Evolutionary conservation across 176 grass and related monocot genomes (phyloP).

Genomic region (Aegilops sharonensis): DNA sequence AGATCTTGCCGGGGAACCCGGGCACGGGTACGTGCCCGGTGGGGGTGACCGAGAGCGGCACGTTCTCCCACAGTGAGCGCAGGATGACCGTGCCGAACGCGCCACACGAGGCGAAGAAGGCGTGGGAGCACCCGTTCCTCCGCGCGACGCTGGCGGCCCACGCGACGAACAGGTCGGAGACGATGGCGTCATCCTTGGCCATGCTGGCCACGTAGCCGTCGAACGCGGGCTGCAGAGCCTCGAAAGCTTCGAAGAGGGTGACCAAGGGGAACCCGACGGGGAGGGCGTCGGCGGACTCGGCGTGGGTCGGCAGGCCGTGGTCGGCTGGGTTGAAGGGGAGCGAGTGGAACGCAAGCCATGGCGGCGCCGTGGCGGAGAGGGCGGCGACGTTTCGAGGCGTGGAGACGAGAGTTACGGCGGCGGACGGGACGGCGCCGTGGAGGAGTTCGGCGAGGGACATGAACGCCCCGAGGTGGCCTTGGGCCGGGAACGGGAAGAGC

Average conservation of each 20-base stretch:
- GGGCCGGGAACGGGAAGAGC: not conserved
- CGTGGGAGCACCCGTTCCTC: conserved; percentile 11
- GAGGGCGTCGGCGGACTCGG: conserved; percentile 29
- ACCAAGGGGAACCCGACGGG: conserved; percentile 9
- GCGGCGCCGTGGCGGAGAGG: not conserved
- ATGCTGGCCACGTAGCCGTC: not conserved
- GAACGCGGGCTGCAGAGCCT: conserved; percentile 39
- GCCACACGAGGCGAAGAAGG: conserved; percentile 24
- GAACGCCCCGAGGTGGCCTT: not conserved
- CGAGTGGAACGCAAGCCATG: conserved; percentile 4
- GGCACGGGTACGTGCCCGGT: no score
- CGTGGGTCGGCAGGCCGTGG: conserved; percentile 37
- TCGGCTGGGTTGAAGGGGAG: conserved; percentile 37
- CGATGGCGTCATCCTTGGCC: not conserved
- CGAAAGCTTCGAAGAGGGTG: conserved; percentile 19
- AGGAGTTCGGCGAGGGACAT: not conserved
- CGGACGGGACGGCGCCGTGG: not conserved
- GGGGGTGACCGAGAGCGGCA: no score
- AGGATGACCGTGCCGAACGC: conserved; percentile 25
- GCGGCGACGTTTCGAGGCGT: not conserved
- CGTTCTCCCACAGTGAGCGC: not conserved
- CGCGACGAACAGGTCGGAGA: conserved; percentile 45
- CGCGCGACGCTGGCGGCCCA: conserved; percentile 35
- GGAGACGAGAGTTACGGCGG: no score
- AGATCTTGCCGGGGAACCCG: not conserved